These are phyloP conservation scores for Talaromyces sp. DNA, from an alignment of 2,329 filamentous ascomycete species.

Conservation along the genomic window DNA sequence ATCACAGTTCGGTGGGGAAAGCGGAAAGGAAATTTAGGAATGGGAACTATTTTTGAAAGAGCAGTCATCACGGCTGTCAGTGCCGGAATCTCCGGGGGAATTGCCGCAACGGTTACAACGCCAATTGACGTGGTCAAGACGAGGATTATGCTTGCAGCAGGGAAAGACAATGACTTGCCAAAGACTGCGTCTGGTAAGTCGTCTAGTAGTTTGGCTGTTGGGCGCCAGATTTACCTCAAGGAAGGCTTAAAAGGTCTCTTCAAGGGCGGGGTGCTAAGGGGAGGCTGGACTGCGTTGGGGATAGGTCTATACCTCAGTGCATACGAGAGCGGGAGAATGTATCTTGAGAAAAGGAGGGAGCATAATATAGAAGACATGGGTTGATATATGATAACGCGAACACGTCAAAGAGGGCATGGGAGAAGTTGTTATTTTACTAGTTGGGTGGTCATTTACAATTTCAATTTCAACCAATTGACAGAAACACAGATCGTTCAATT, in stretches of 20 bases:
- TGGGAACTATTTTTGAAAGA: conserved; percentile 54
- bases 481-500: neutral
- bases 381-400: neutral
- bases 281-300: conserved; percentile 75
- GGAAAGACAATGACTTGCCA: conserved; percentile 20
- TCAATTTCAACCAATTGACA: neutral
- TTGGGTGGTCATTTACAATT: neutral
- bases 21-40: conserved; percentile 27
- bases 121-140: conserved; percentile 90
- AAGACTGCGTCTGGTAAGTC: neutral
- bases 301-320: conserved; percentile 80
- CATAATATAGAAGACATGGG: conserved; percentile 8
- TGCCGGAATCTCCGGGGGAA: conserved; percentile 67
- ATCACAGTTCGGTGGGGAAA: conserved; percentile 45
- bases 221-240: conserved; percentile 60
- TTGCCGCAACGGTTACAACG: conserved; percentile 78
- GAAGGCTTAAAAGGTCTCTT: conserved; percentile 72
- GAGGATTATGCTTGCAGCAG: conserved; percentile 72
- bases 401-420: too few species aligned
- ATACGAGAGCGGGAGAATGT: conserved; percentile 74
- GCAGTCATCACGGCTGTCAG: conserved; percentile 67
- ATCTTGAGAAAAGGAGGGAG: conserved; percentile 33
- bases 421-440: neutral
- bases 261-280: conserved; percentile 65
- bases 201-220: conserved; percentile 43